A percentile compares a stretch with the other conserved stretches of the same genome.
Evolutionary conservation across 805 yeast genomes (phyloP).

Genomic region (Candida dendrica): DNA sequence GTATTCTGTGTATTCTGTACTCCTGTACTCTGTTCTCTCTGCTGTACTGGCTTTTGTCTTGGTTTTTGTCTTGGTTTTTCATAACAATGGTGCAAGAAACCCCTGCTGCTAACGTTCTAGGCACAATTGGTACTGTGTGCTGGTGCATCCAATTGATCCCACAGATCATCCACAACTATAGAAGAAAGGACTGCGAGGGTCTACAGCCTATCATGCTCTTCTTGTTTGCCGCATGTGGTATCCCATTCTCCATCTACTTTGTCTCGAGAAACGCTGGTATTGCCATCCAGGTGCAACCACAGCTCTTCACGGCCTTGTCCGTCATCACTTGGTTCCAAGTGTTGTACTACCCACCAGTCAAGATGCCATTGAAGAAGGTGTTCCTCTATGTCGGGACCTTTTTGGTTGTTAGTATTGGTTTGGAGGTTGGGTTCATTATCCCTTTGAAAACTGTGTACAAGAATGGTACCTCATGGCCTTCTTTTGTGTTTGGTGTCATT

Average conservation of each 20-base stretch:
- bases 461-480: constrained; percentile 53
- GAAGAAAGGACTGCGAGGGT: constrained; percentile 74
- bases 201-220: constrained; percentile 79
- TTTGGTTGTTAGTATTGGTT: constrained; percentile 40
- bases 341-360: constrained; percentile 67
- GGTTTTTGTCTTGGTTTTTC: too few relatives aligned
- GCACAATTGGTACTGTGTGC: constrained; percentile 80
- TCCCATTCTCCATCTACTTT: constrained; percentile 85
- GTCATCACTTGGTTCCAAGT: constrained; percentile 61
- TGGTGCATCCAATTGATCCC: constrained; percentile 94
- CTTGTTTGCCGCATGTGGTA: constrained; percentile 66
- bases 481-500: constrained; percentile 64
- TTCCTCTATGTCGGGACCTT: constrained; percentile 32
- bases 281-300: constrained; percentile 84
- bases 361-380: constrained; percentile 25
- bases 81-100: too few relatives aligned
- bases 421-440: constrained; percentile 64
- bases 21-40: too few relatives aligned
- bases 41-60: too few relatives aligned
- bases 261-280: constrained; percentile 61
- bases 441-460: constrained; percentile 55
- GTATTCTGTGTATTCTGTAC: too few relatives aligned
- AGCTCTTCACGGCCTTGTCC: constrained; percentile 67
- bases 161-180: constrained; percentile 70
- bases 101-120: constrained; percentile 75